Evolutionary conservation across 768 basidiomycete species (phyloP).

Genomic region (Termitomyces sp.): DNA sequence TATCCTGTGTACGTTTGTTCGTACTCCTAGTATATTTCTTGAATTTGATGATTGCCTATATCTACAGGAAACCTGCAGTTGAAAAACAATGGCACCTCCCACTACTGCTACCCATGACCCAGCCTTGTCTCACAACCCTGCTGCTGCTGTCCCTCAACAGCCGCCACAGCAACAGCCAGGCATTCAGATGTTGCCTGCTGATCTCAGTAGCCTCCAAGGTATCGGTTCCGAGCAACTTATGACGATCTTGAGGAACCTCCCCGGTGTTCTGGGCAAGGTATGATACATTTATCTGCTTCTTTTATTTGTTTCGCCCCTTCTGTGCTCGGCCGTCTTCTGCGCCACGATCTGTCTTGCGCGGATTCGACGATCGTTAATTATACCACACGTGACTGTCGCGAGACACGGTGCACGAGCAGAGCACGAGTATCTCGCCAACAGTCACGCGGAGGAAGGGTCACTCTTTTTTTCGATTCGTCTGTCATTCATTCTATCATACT

Average conservation of each 20-base stretch:
- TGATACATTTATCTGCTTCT: slow-evolving; percentile 14
- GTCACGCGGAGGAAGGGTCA: slow-evolving; percentile 33
- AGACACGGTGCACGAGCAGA: slow-evolving; percentile 22
- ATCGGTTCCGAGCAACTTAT: slow-evolving; percentile 54
- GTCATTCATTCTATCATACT: not conserved
- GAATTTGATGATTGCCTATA: not conserved
- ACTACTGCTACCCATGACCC: slow-evolving; percentile 36
- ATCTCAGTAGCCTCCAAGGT: slow-evolving; percentile 27
- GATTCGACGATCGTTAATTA: slow-evolving; percentile 22
- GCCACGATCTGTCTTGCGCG: slow-evolving; percentile 9
- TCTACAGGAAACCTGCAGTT: not conserved
- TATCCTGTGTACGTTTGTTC: not conserved
- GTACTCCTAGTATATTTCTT: not conserved
- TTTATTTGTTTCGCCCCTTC: slow-evolving; percentile 4
- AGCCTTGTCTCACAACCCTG: slow-evolving; percentile 32
- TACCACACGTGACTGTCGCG: slow-evolving; percentile 37
- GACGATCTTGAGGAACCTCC: slow-evolving; percentile 53
- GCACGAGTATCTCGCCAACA: slow-evolving; percentile 31
- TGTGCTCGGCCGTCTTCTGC: slow-evolving; percentile 1
- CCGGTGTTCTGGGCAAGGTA: slow-evolving; percentile 57
- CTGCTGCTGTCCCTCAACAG: slow-evolving; percentile 26
- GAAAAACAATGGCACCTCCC: slow-evolving; percentile 32
- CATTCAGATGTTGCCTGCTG: slow-evolving; percentile 26
- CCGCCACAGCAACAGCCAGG: slow-evolving; percentile 23
- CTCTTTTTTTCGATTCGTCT: not conserved